Evolutionary conservation across 1,284 basidiomycete genomes (phyloP).

Genomic region (Neolentinus lepideus): DNA sequence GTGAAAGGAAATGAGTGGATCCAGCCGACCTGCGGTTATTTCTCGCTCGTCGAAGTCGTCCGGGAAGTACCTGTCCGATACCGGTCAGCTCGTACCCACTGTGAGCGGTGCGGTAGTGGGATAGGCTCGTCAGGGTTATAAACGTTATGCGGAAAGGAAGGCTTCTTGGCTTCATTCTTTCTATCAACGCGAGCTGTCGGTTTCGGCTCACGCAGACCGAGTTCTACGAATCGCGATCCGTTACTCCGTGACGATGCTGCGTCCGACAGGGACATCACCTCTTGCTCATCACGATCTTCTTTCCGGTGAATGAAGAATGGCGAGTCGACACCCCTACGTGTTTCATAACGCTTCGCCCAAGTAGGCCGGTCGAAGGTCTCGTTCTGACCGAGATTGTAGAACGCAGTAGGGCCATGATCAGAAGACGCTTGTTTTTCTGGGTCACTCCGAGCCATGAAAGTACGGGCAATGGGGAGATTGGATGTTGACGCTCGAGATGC

Average conservation of each 20-base stretch:
- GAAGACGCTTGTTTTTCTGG: background rate
- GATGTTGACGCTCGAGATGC: too few species aligned
- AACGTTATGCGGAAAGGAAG: slow-evolving; percentile 30
- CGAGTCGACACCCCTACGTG: slow-evolving; percentile 46
- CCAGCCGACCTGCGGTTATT: background rate
- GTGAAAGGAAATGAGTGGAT: background rate
- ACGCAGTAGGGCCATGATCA: background rate
- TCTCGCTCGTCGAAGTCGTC: background rate
- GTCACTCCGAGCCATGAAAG: slow-evolving; percentile 5
- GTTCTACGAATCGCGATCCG: background rate
- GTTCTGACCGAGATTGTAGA: background rate
- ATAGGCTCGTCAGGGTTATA: slow-evolving; percentile 49
- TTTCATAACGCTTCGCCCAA: slow-evolving; percentile 36
- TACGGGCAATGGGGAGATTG: slow-evolving; percentile 6
- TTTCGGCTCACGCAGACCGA: background rate
- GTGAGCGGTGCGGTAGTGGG: slow-evolving; percentile 37
- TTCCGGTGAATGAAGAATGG: slow-evolving; percentile 22
- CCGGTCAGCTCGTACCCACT: slow-evolving; percentile 49
- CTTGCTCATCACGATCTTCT: slow-evolving; percentile 9
- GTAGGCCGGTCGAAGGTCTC: slow-evolving; percentile 24
- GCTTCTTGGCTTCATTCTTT: background rate
- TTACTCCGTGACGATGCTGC: background rate
- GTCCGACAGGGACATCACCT: slow-evolving; percentile 4
- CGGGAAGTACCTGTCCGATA: background rate
- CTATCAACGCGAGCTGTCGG: background rate